Evolutionary conservation across 2,329 filamentous ascomycete species (phyloP), one percentile per base, ranked within the genome.

Genomic region (Polychaeton citri): DNA sequence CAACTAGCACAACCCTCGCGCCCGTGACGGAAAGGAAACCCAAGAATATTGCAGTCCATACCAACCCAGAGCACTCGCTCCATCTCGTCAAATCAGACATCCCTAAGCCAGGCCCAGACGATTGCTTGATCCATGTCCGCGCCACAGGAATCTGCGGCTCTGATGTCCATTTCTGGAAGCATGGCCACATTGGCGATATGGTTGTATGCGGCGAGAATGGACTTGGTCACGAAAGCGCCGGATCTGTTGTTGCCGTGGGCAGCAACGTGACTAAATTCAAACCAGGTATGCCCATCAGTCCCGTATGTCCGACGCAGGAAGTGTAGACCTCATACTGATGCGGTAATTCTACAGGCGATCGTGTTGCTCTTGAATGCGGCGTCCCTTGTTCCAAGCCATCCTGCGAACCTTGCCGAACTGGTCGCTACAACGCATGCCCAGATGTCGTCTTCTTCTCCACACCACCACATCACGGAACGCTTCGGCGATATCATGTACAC

Each of bases 71-170:
- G n/a, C 54, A 58, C 34, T 46, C 51, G 4, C 43, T 58, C 17
- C 42, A 50, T 31, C 28, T 55, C 15, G 30, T 48, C 28, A 36
- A 50, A 5, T 30, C 36, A 13, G 40, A 45, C 3, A 41, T 46
- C 9, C 52, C 52, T 2, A 38, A 43, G 18, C 52, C 49, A 1
- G 45, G 44, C 5, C 44, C 51, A 10, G 38, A 49, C 18, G 52
- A 55, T 17, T 53, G 51, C 36, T 41, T 55, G 5, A 39, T 57
- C 9, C 51, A 53, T 36, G 47, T 57, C 10, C 39, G 50, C 18
- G 52, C 52, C 4, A 57, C 53, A 6, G 52, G 52, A 8, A 54
- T 57, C 17, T 57, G 53, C 30, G 53, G 53, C 15, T 42, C 36
- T 10, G 51, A 54, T 38, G 48, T 26, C 21, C 53, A 57, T 37